Evolutionary conservation across 176 grass and related monocot genomes (phyloP).

Genomic region (Musa troglodytarum): DNA sequence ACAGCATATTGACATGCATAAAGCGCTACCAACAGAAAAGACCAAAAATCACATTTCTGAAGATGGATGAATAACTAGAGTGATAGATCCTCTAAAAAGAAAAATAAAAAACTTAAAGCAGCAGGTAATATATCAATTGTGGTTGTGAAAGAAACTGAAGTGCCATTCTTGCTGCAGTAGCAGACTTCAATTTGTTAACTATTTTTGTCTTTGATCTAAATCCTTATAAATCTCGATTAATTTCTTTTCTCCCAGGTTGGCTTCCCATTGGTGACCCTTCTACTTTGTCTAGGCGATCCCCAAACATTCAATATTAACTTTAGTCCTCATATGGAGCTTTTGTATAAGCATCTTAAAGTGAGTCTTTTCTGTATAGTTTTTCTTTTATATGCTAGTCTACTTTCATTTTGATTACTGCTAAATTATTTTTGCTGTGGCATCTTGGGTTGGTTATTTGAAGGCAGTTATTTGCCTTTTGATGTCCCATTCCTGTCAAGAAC

Average conservation of each 20-base stretch:
- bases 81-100: too few relatives aligned
- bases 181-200: too few relatives aligned
- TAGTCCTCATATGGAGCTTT: conserved; percentile 62
- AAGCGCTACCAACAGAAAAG: too few relatives aligned
- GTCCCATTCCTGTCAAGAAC: conserved; percentile 2
- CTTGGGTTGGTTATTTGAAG: background rate
- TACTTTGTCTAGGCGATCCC: conserved; percentile 89
- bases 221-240: conserved; percentile 4
- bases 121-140: too few relatives aligned
- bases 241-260: conserved; percentile 53
- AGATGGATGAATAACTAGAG: too few relatives aligned
- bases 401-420: conserved; percentile 15
- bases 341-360: conserved; percentile 98
- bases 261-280: conserved; percentile 88
- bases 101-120: too few relatives aligned
- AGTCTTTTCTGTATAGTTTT: background rate
- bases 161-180: too few relatives aligned
- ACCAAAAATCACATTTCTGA: too few relatives aligned
- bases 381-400: background rate
- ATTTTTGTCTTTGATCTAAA: background rate
- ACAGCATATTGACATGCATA: too few relatives aligned
- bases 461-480: background rate
- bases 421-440: background rate
- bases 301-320: conserved; percentile 67
- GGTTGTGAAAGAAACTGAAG: too few relatives aligned